phyloP scores from a whole-genome alignment of 2,329 filamentous ascomycete species.

The Colletotrichum ledebouriae region DNA sequence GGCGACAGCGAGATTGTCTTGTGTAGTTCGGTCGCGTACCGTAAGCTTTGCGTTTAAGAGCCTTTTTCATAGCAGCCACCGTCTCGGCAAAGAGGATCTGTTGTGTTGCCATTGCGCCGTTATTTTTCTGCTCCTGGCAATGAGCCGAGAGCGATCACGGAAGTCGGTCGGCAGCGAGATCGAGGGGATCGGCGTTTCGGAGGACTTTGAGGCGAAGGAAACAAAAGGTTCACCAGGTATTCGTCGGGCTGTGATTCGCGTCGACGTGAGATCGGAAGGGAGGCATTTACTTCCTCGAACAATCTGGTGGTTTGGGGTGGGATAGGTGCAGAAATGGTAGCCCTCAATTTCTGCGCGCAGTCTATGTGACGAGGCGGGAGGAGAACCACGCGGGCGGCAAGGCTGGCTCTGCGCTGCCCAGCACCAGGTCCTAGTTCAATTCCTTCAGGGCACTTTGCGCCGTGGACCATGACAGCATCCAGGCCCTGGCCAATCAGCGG shows the following conservation, averaged over 20 bases:
- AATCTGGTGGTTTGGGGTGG: conserved; percentile 31
- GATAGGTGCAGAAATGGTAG: conserved; percentile 30
- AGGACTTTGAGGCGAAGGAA: conserved; percentile 13
- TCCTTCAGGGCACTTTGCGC: conserved; percentile 24
- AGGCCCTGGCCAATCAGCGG: conserved; percentile 32
- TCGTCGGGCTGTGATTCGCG: conserved; percentile 1
- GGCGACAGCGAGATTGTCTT: conserved; percentile 1
- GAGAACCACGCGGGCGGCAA: conserved; percentile 42
- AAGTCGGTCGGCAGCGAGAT: conserved; percentile 21
- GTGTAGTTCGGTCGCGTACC: conserved; percentile 56
- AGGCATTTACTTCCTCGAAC: conserved; percentile 30
- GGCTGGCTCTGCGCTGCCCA: conserved; percentile 34
- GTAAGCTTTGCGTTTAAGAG: conserved; percentile 73
- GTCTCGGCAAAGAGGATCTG: conserved; percentile 76
- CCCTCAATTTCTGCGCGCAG: conserved; percentile 44
- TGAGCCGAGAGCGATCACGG: conserved; percentile 33
- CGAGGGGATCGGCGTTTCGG: conserved; percentile 9
- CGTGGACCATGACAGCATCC: conserved; percentile 30
- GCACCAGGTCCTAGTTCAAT: conserved; percentile 10
- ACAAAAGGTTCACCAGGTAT: neutral
- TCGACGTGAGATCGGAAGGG: conserved; percentile 8
- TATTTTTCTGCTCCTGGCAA: conserved; percentile 22
- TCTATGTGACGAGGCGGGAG: conserved; percentile 43
- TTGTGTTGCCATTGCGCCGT: conserved; percentile 60
- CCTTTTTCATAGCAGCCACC: conserved; percentile 76